Base-by-base conservation (phyloP, 108 stramenopile species). In the Nitzschia sp. region DNA sequence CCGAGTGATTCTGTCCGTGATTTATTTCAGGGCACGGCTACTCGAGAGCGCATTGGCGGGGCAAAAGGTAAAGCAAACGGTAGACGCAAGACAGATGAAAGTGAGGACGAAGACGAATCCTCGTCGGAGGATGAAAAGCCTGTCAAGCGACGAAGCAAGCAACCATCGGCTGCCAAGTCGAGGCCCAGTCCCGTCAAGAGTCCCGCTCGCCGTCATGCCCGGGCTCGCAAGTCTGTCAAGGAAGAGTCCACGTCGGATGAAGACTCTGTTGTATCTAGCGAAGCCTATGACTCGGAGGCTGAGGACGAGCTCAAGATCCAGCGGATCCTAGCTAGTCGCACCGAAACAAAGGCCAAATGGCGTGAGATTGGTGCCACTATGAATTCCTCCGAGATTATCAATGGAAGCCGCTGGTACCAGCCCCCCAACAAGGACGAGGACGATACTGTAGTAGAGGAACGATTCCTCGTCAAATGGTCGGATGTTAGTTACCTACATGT, bases 401-500 rank as follows among this genome's bases (percentile, higher is more conserved):
- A 84, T 67, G 95, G 95, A 33, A 81, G 78, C 58, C 76, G 89
- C 11, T 94, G 90, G 88, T 73, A 82, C 36, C 91, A 91, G 30
- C 31, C 55, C 30, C 6, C 46, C 11, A 61, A 65, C 19, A 77
- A 71, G 24, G 36, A 63, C 17, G 64, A 77, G 3, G 53, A 45
- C 15, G 61, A 82, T 35, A 48, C 51, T 4, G 51, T 46, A 36
- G 79, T 82, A 54, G 89, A 91, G 64, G 95, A 96, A 64, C 82
- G 89, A 29, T 96, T 91, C 53, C 72, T 96, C 30, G 86, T 93
- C 63, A 93, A 92, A 70, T 96, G 95, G 95, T 25, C 80, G 3
- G 86, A 83, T 54, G 55, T 89, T 60, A 74, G 74, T 19, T 88
- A 85, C 68, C 64, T 96, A 55, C 95, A 96, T 70, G 80, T 82